Evolutionary conservation across 805 yeast species (phyloP), one percentile per base, ranked within the genome.

Genomic region (Suhomyces sp.): DNA sequence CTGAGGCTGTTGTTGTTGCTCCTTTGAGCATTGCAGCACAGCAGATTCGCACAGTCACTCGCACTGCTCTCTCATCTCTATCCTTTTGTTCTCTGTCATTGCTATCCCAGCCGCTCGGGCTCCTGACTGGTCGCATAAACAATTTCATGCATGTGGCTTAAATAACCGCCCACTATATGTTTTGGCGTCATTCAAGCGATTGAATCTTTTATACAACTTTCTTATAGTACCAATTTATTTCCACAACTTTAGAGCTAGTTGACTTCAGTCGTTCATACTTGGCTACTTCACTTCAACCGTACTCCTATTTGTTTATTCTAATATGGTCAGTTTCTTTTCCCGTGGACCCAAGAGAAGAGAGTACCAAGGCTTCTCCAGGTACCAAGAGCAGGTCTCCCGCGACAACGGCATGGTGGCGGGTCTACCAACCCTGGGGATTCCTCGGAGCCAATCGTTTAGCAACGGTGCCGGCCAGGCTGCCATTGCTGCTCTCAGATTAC

Each of bases 401-500:
- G 46, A 44, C 15, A 29, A 40, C 4, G 51, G 49, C n/a, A 47
- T 48, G 26, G 46, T 44, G 23, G 48, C 47, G 4, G 69, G 65
- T 0, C 54, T 62, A n/a, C 70, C 68, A 1, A 54, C 53, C 49
- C 44, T 41, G 10, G 63, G 59, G 15, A 56, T 56, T 10, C 52
- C 51, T 41, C 47, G 72, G 33, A 55, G 61, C 10, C 65, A 61
- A 41, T 67, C 72, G 27, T 59, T 68, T 22, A 56, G 63, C 23
- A 63, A 64, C 48, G 62, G 65, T 23, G 78, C 78, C 23, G 77
- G 77, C 17, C 69, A 62, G 53, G 79, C 78, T 6, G 79, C 78
- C 0, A 54, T 64, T 47, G 78, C 77, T 1, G 78, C 78, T 1
- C 58, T 74, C 15, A 64, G 72, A 51, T 60, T 66, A 54, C 78